Percentiles rank a stretch among this genome's conserved stretches.
Conservation (phyloP, 306 rosid species). For the Delonix regia region DNA sequence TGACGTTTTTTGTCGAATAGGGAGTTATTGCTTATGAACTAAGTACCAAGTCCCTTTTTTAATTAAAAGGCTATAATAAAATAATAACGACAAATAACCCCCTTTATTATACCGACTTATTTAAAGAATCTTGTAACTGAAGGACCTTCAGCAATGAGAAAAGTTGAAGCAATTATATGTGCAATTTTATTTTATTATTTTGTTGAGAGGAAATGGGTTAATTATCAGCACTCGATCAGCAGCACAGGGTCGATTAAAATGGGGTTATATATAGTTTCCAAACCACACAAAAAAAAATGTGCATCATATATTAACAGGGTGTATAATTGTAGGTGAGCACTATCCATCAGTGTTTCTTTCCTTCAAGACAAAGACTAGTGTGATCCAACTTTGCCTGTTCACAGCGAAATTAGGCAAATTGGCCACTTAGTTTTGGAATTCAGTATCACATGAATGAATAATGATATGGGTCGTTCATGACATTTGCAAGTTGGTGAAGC, state of each 20-base stretch:
- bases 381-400: neutral
- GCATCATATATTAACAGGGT: neutral
- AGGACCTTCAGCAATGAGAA: neutral
- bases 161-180: neutral
- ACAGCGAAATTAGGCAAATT: slow-evolving; percentile 8
- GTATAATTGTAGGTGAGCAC: neutral
- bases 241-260: neutral
- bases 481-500: slow-evolving; percentile 34
- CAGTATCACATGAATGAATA: slow-evolving; percentile 4
- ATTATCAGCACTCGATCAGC: neutral
- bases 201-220: neutral
- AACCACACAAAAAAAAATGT: neutral
- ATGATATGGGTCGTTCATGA: neutral
- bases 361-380: slow-evolving; percentile 21
- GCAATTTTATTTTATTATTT: neutral
- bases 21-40: too few relatives aligned
- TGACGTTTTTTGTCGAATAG: too few relatives aligned
- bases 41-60: too few relatives aligned
- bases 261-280: neutral
- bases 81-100: neutral
- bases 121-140: neutral
- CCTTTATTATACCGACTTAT: neutral
- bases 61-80: too few relatives aligned
- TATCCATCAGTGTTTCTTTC: neutral
- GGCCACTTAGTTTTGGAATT: slow-evolving; percentile 17